These are phyloP conservation scores for Myxozyma neotropica DNA, from an alignment of 805 yeast genomes.

Conservation along the genomic window DNA sequence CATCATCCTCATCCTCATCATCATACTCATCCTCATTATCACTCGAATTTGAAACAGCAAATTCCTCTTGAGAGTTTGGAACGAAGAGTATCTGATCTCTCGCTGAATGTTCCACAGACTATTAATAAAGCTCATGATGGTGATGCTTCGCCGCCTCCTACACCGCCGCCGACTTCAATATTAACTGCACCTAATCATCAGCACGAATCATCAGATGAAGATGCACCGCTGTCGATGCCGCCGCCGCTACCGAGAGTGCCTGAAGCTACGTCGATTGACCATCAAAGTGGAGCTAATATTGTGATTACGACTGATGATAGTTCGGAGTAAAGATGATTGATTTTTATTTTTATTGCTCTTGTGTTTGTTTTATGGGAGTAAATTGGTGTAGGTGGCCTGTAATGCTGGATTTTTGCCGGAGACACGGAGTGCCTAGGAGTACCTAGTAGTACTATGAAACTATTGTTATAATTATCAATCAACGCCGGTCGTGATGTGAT, in stretches of 20 bases:
- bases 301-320: neutral
- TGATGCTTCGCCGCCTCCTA: conserved; percentile 10
- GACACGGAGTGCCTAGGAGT: neutral
- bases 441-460: neutral
- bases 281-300: neutral
- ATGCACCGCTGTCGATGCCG: conserved; percentile 7
- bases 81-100: conserved; percentile 8
- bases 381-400: neutral
- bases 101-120: neutral
- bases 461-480: neutral
- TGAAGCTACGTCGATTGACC: neutral
- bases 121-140: conserved; percentile 5
- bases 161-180: neutral
- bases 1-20: neutral
- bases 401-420: conserved; percentile 6
- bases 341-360: neutral
- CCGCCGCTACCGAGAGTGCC: neutral
- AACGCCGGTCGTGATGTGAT: neutral
- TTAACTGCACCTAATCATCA: neutral
- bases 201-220: neutral
- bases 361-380: neutral
- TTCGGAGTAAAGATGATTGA: neutral
- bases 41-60: conserved; percentile 5
- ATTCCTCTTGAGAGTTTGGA: conserved; percentile 1
- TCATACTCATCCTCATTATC: conserved; percentile 8